A percentile compares a stretch with the other conserved stretches of the same genome.
Conservation (phyloP, 2,329 filamentous ascomycete species). For the Colletotrichum euphorbiae region DNA sequence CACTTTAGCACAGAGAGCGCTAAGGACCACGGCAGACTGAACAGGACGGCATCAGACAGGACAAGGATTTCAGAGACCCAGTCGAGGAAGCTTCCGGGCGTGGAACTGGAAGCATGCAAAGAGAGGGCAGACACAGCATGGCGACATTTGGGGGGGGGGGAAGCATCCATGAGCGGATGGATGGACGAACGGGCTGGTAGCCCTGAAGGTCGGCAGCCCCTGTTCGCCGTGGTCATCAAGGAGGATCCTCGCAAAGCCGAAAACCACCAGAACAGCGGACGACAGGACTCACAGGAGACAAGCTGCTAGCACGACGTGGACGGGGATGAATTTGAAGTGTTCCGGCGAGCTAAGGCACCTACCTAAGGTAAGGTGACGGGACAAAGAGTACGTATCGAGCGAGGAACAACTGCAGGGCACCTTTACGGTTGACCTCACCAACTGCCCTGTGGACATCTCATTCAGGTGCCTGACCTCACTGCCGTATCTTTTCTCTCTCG, state of each 20-base stretch:
- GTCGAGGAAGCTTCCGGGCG: constrained; percentile 22
- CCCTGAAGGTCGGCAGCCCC: constrained; percentile 23
- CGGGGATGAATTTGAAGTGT: constrained; percentile 24
- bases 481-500: not conserved
- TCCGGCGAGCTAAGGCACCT: constrained; percentile 40
- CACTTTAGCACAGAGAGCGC: constrained; percentile 8
- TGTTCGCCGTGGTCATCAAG: constrained; percentile 22
- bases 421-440: constrained; percentile 18
- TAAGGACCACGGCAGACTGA: constrained; percentile 33
- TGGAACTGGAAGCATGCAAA: constrained; percentile 22
- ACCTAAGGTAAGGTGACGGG: not conserved
- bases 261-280: constrained; percentile 19
- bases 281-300: constrained; percentile 22
- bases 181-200: constrained; percentile 15
- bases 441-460: constrained; percentile 5
- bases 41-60: constrained; percentile 26
- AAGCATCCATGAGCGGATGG: not conserved
- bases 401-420: not conserved
- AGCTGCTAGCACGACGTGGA: constrained; percentile 25
- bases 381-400: constrained; percentile 15
- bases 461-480: constrained; percentile 12
- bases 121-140: constrained; percentile 24
- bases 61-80: constrained; percentile 20
- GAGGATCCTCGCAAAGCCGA: constrained; percentile 25
- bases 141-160: constrained; percentile 27